phyloP scores from a whole-genome alignment of 1,139 yeast genomes.

The Candida gigantensis region DNA sequence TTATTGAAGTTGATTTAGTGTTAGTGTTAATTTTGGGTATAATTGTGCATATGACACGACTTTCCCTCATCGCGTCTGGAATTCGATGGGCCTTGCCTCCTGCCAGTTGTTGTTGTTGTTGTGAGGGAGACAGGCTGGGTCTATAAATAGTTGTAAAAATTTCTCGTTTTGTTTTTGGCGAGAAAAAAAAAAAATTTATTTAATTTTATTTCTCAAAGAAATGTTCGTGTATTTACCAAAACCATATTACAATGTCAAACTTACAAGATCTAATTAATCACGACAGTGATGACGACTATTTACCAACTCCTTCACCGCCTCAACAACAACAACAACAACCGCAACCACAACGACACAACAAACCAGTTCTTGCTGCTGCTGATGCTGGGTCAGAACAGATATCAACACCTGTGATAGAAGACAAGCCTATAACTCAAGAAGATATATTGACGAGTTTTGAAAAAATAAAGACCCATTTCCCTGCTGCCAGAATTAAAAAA shows the following conservation, averaged over 20 bases:
- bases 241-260: constrained; percentile 13
- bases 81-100: too few relatives aligned
- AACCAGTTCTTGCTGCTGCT: too few relatives aligned
- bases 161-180: too few relatives aligned
- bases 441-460: constrained; percentile 40
- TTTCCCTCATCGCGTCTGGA: too few relatives aligned
- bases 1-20: too few relatives aligned
- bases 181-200: too few relatives aligned
- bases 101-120: too few relatives aligned
- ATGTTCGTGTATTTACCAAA: background rate
- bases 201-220: background rate
- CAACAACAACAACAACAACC: constrained; percentile 4
- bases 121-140: too few relatives aligned
- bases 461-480: constrained; percentile 87
- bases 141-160: too few relatives aligned
- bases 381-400: too few relatives aligned
- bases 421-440: constrained; percentile 24
- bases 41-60: too few relatives aligned
- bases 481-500: constrained; percentile 94
- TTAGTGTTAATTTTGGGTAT: too few relatives aligned
- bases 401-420: constrained; percentile 3
- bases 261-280: constrained; percentile 17
- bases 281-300: constrained; percentile 15
- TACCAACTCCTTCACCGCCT: constrained; percentile 7
- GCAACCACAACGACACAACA: background rate